A percentile compares a stretch with the other conserved stretches of the same genome.
These are phyloP conservation scores for Petrea volubilis DNA, from an alignment of 257 asterid species.

Conservation along the genomic window DNA sequence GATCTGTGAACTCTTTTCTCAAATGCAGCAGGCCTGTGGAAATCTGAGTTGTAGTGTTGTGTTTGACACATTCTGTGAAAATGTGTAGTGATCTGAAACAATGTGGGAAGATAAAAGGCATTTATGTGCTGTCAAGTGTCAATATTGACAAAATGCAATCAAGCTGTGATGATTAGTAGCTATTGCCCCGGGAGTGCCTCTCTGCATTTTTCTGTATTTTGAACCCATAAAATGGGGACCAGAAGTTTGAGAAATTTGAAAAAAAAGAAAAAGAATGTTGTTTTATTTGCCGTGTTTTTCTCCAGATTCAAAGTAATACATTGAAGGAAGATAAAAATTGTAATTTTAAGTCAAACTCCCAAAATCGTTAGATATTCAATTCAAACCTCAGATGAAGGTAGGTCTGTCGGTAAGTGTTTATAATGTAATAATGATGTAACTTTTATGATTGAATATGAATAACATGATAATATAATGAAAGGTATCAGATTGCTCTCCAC, in stretches of 20 bases:
- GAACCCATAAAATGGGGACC: constrained; percentile 29
- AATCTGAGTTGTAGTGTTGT: constrained; percentile 38
- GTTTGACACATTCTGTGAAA: constrained; percentile 36
- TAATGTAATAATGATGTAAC: no score
- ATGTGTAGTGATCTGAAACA: background rate
- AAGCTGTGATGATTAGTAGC: constrained; percentile 71
- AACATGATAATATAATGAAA: no score
- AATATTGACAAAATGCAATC: constrained; percentile 47
- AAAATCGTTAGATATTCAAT: no score
- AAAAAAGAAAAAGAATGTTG: no score
- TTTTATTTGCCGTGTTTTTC: background rate
- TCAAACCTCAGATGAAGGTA: no score
- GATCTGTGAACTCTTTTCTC: background rate
- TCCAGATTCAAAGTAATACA: background rate
- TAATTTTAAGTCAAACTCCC: no score
- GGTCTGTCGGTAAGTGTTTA: no score
- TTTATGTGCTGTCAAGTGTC: background rate
- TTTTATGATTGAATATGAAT: no score
- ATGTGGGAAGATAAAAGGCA: background rate
- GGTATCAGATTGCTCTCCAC: no score
- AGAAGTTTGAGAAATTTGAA: constrained; percentile 4
- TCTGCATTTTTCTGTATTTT: background rate
- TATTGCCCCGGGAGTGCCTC: constrained; percentile 40
- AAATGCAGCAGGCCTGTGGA: constrained; percentile 16
- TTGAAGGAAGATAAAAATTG: no score